phyloP scores from a whole-genome alignment of 106 monocot genomes.

The Xerophyta viscosa region DNA sequence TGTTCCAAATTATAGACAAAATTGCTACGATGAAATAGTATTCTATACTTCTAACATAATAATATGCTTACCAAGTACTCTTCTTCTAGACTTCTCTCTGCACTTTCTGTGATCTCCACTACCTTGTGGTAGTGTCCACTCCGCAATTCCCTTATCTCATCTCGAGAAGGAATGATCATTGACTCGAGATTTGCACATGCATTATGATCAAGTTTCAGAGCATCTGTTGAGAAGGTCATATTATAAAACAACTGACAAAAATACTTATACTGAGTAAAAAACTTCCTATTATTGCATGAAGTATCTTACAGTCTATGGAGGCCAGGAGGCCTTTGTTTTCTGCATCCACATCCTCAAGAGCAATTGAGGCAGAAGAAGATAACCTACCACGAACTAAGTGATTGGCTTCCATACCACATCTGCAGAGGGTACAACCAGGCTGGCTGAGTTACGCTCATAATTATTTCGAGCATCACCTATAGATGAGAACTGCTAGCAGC shows the following conservation, averaged over 20 bases:
- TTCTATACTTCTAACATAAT: too few relatives aligned
- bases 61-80: slow-evolving; percentile 26
- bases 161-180: slow-evolving; percentile 19
- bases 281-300: neutral
- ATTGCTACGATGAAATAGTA: too few relatives aligned
- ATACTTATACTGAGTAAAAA: neutral
- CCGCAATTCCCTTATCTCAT: slow-evolving; percentile 22
- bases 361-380: slow-evolving; percentile 35
- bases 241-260: neutral
- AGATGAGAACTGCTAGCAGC: neutral
- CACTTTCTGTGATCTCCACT: slow-evolving; percentile 26
- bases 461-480: too few relatives aligned
- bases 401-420: slow-evolving; percentile 66
- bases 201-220: slow-evolving; percentile 59
- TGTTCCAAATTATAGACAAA: too few relatives aligned
- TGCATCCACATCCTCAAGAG: slow-evolving; percentile 38
- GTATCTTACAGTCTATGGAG: slow-evolving; percentile 56
- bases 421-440: slow-evolving; percentile 5
- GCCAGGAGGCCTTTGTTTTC: slow-evolving; percentile 40
- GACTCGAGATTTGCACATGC: slow-evolving; percentile 24
- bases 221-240: slow-evolving; percentile 27
- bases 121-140: slow-evolving; percentile 28
- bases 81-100: slow-evolving; percentile 24
- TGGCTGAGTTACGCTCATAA: too few relatives aligned
- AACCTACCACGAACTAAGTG: slow-evolving; percentile 28